Evolutionary conservation across 2,329 filamentous ascomycete genomes (phyloP).

Genomic region (Chrysosporium keratinophilum): DNA sequence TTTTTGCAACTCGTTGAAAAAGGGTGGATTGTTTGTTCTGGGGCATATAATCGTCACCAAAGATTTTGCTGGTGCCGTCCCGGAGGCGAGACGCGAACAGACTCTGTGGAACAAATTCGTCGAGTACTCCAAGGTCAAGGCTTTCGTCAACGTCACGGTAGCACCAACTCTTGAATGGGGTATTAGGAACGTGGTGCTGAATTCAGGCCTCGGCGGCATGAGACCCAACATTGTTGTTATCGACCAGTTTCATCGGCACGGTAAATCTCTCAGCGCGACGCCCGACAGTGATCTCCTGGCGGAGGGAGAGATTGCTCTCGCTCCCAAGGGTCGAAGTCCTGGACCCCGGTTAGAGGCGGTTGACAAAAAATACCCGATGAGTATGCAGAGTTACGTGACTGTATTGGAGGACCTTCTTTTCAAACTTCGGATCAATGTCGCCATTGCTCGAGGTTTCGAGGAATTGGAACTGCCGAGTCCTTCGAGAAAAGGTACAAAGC

Average conservation of each 20-base stretch:
- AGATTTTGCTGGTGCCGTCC: conserved; percentile 67
- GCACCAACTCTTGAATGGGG: conserved; percentile 78
- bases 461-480: conserved; percentile 59
- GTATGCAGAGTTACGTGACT: conserved; percentile 64
- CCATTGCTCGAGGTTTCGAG: conserved; percentile 72
- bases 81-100: conserved; percentile 72
- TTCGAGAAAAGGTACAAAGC: conserved; percentile 52
- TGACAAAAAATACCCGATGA: conserved; percentile 21
- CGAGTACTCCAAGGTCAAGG: conserved; percentile 75
- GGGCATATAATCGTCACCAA: conserved; percentile 80
- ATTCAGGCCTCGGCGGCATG: conserved; percentile 77
- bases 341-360: not conserved
- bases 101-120: conserved; percentile 78
- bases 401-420: conserved; percentile 73
- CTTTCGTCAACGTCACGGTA: conserved; percentile 77
- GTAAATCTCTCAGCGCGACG: conserved; percentile 35
- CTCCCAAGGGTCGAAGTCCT: not conserved
- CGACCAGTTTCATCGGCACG: conserved; percentile 58
- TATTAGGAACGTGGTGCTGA: conserved; percentile 68
- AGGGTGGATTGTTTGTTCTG: conserved; percentile 72
- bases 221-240: conserved; percentile 77
- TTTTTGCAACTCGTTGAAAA: conserved; percentile 86
- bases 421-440: conserved; percentile 70
- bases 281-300: not conserved
- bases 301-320: conserved; percentile 16